Conservation (phyloP, 495 filamentous ascomycete species). For the Endocarpon pusillum region DNA sequence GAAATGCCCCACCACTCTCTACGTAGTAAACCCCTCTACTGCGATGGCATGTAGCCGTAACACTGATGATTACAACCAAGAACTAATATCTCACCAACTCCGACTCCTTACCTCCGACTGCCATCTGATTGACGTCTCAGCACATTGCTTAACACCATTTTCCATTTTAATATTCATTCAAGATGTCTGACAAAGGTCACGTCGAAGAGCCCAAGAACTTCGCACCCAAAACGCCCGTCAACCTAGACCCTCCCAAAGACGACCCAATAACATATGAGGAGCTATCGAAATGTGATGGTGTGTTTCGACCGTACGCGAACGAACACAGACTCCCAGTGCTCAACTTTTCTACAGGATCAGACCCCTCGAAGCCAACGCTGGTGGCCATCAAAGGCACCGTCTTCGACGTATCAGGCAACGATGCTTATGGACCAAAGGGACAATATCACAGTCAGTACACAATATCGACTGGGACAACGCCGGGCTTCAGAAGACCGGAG, state of each 20-base stretch:
- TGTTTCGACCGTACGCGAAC: not conserved
- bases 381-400: conserved; percentile 94
- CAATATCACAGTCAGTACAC: conserved; percentile 59
- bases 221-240: conserved; percentile 65
- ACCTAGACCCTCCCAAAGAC: conserved; percentile 72
- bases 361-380: conserved; percentile 54
- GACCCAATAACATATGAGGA: conserved; percentile 64
- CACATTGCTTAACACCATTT: too few relatives aligned
- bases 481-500: not conserved
- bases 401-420: conserved; percentile 82
- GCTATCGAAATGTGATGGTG: conserved; percentile 68
- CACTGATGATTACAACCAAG: too few relatives aligned
- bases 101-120: too few relatives aligned
- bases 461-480: conserved; percentile 8
- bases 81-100: too few relatives aligned
- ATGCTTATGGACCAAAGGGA: conserved; percentile 66
- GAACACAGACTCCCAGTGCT: not conserved
- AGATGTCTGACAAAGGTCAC: too few relatives aligned
- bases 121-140: too few relatives aligned
- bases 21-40: too few relatives aligned
- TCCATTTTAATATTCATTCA: too few relatives aligned
- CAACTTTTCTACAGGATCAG: conserved; percentile 26
- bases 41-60: too few relatives aligned
- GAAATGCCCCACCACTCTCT: too few relatives aligned
- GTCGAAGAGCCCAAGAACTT: conserved; percentile 64